Conservation (phyloP, 1,284 basidiomycete species). For the Coniferiporia weirii region DNA sequence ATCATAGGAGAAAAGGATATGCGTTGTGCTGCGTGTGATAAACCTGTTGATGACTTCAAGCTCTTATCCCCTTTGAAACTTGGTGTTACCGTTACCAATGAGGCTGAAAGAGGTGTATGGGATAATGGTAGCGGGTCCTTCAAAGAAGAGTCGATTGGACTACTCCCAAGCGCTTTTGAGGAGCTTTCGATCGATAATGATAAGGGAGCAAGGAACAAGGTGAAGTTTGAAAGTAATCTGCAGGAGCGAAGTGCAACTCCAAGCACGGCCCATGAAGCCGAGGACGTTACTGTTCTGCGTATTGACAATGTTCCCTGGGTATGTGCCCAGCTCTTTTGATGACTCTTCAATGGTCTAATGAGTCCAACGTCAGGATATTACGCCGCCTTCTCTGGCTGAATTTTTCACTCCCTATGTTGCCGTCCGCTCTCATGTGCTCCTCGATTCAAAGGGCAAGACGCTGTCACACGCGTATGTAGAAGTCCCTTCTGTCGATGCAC, state of each 20-base stretch:
- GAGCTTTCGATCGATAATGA: constrained; percentile 9
- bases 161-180: constrained; percentile 26
- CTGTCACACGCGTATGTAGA: constrained; percentile 77
- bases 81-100: background rate
- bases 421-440: constrained; percentile 64
- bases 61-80: constrained; percentile 27
- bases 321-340: constrained; percentile 24
- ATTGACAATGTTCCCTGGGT: constrained; percentile 87
- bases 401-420: constrained; percentile 64
- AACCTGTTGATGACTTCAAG: constrained; percentile 62
- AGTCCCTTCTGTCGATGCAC: constrained; percentile 51
- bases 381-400: constrained; percentile 57
- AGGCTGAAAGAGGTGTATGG: constrained; percentile 21
- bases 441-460: constrained; percentile 76
- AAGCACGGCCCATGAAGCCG: constrained; percentile 27
- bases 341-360: constrained; percentile 5
- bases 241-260: background rate
- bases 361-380: constrained; percentile 56
- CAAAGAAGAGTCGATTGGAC: background rate
- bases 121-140: constrained; percentile 19
- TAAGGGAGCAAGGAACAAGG: background rate
- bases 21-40: constrained; percentile 71
- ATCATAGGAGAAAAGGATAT: constrained; percentile 83
- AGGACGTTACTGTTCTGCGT: constrained; percentile 51
- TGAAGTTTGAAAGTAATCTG: background rate